Conservation (phyloP, 2,329 filamentous ascomycete genomes). For the Nothophaeocryptopus gaeumannii region DNA sequence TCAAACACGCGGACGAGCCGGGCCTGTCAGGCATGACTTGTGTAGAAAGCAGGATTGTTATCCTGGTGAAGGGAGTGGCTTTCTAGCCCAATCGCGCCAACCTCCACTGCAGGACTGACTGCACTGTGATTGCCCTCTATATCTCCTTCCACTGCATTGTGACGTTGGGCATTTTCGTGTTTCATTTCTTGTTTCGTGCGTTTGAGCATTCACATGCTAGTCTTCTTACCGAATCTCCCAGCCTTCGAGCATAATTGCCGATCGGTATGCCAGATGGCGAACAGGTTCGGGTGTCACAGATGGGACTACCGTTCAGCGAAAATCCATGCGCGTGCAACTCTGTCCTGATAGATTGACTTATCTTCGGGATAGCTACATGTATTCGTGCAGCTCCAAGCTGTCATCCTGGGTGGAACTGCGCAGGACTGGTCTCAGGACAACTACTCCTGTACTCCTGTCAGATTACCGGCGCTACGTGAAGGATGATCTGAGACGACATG, state of each 20-base stretch:
- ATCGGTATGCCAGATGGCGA: neutral
- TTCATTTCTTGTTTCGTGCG: slow-evolving; percentile 8
- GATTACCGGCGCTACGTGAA: too few species aligned
- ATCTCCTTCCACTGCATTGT: neutral
- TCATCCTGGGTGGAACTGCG: too few species aligned
- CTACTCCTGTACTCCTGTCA: too few species aligned
- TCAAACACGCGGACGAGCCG: neutral
- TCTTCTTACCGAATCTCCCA: neutral
- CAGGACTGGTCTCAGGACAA: too few species aligned
- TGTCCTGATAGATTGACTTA: too few species aligned
- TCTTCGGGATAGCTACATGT: too few species aligned
- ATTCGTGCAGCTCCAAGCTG: too few species aligned
- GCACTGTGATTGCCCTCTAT: neutral
- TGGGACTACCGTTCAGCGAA: too few species aligned
- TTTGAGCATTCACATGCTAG: neutral
- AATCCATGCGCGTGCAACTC: too few species aligned
- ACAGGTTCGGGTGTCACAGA: neutral
- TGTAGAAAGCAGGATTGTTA: slow-evolving; percentile 1
- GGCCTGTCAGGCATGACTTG: neutral
- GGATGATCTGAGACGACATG: too few species aligned
- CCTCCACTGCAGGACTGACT: slow-evolving; percentile 2
- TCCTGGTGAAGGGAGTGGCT: neutral
- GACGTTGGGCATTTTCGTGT: neutral
- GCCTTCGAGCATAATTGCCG: neutral
- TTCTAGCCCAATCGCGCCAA: neutral